These are phyloP conservation scores for Aspergillus bridgeri DNA, from an alignment of 495 filamentous ascomycete species.

Conservation along the genomic window DNA sequence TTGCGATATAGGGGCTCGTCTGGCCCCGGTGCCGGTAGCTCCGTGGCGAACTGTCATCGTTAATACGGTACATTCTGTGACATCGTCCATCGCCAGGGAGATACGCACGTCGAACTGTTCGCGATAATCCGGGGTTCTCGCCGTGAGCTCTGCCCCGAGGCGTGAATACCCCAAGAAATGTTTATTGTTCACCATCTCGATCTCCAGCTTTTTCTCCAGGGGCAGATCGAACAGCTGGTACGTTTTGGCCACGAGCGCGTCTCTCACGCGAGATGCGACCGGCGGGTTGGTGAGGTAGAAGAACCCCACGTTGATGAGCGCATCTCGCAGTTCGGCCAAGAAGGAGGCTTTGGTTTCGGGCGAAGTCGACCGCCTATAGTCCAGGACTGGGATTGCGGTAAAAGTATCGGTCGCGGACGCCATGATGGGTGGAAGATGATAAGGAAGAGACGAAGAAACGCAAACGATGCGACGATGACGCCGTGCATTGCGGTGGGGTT, in stretches of 20 bases:
- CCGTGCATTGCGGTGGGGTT: background rate
- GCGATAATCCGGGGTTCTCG: constrained; percentile 45
- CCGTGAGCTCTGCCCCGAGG: constrained; percentile 48
- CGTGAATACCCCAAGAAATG: constrained; percentile 53
- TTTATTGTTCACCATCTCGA: constrained; percentile 86
- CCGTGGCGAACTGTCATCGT: constrained; percentile 45
- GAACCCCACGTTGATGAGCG: constrained; percentile 88
- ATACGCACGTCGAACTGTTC: constrained; percentile 89
- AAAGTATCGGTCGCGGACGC: constrained; percentile 40
- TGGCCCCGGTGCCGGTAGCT: constrained; percentile 62
- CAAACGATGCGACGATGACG: background rate
- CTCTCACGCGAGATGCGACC: constrained; percentile 61
- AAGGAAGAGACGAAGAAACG: background rate
- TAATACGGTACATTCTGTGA: background rate
- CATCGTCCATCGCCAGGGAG: background rate
- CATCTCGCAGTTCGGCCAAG: constrained; percentile 67
- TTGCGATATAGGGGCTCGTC: constrained; percentile 72
- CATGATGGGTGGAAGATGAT: background rate
- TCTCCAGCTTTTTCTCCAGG: constrained; percentile 73
- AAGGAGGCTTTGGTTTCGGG: constrained; percentile 72
- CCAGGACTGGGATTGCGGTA: constrained; percentile 74
- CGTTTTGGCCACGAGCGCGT: constrained; percentile 65
- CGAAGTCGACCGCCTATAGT: constrained; percentile 62
- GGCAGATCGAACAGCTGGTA: constrained; percentile 79
- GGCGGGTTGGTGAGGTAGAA: constrained; percentile 86